A percentile compares a stretch with the other conserved stretches of the same genome.
Conservation (phyloP, 108 stramenopile species). For the Cyclotella atomus region DNA sequence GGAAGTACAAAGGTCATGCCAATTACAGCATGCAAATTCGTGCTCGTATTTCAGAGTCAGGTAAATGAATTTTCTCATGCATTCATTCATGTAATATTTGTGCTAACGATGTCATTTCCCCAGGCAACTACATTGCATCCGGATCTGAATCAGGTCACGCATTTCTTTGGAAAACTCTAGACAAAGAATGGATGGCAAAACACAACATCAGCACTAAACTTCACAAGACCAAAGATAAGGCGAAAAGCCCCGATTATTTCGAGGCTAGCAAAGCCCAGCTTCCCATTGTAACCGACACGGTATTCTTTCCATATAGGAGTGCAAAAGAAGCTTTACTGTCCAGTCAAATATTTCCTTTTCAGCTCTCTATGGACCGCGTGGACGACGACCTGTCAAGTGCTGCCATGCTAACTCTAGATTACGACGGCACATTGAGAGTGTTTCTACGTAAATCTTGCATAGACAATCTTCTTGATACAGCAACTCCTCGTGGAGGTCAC, state of each 20-base stretch:
- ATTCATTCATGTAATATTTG: background rate
- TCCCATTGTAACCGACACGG: conserved; percentile 51
- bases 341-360: conserved; percentile 40
- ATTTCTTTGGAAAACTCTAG: conserved; percentile 52
- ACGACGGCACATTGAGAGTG: conserved; percentile 54
- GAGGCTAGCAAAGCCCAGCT: conserved; percentile 40
- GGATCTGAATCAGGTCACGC: conserved; percentile 77
- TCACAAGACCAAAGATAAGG: conserved; percentile 42
- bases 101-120: background rate
- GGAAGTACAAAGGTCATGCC: conserved; percentile 79
- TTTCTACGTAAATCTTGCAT: conserved; percentile 50
- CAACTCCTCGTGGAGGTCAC: conserved; percentile 40
- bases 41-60: conserved; percentile 68
- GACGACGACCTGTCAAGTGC: conserved; percentile 53
- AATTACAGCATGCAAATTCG: conserved; percentile 80
- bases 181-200: conserved; percentile 41
- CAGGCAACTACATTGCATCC: conserved; percentile 52
- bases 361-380: conserved; percentile 47
- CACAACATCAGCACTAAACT: conserved; percentile 21
- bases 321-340: conserved; percentile 41
- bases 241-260: conserved; percentile 47
- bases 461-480: conserved; percentile 49
- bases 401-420: conserved; percentile 54
- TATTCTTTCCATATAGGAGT: conserved; percentile 42
- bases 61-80: conserved; percentile 25